Base-by-base conservation (phyloP, 2,329 filamentous ascomycete species). In the Lasiodiplodia gonubiensis region DNA sequence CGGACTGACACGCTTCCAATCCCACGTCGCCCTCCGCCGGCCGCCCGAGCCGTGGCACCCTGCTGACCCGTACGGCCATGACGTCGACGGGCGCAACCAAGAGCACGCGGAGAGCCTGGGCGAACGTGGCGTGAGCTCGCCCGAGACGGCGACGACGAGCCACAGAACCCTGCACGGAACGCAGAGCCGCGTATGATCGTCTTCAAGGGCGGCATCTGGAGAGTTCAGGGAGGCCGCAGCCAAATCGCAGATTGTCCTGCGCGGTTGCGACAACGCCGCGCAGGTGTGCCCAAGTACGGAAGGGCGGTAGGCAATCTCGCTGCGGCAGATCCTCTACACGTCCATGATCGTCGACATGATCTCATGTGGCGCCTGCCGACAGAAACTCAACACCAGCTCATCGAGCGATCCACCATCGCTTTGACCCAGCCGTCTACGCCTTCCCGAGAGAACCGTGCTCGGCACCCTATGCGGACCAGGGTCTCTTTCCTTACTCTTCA, bases 341-440 rank as follows among this genome's bases (percentile, higher is more conserved):
- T 63, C 18, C 46, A 63, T 25, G 53, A 66, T 67, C 65, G 65
- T 33, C 65, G 18, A 30, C 46, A 67, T 67, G 65, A 67, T 67
- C 54, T 67, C 65, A 67, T 67, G 54, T 61, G 54, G 65, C 54
- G 64, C 35, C 25, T n/a, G 54, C 46, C 25, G 30, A 46, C 52
- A 61, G 25, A 67, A 61, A 25, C 39, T 61, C 65, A 60, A 61
- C 65, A 67, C 54, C 54, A 67, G 54, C 46, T 25, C 42, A 52
- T 67, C 54, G 53, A 66, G 64, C 64, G 53, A 59, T 66, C 64
- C 30, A 48, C 16, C 33, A 16, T 39, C 59, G 39, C 46, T 25
- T 23, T 16, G 37, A 6, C 25, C 53, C 18, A n/a, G 30, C 33
- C 51, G 7, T 23, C 14, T 55, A 30, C 18, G 21, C 18, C 35